Conservation (phyloP, 345 rosid species). For the Arabis alpina region DNA sequence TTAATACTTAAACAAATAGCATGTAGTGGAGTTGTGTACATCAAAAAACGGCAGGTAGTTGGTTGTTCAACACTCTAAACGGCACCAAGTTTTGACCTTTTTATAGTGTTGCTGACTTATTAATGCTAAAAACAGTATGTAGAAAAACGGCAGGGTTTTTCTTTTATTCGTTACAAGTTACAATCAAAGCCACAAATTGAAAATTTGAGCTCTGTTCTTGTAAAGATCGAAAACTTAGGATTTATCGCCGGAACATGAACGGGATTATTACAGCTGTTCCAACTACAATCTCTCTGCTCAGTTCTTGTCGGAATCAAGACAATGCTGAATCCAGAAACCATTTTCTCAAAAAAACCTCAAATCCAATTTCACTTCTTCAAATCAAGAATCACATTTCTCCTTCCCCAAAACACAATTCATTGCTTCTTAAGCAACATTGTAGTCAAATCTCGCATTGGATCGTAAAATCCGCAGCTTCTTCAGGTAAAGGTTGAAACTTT, state of each 20-base stretch:
- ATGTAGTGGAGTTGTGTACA: too few species aligned
- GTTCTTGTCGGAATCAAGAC: conserved; percentile 15
- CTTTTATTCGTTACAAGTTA: background rate
- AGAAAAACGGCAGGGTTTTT: too few species aligned
- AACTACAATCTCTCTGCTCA: conserved; percentile 34
- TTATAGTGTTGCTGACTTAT: too few species aligned
- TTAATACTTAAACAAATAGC: too few species aligned
- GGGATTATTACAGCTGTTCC: conserved; percentile 39
- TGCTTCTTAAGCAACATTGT: conserved; percentile 18
- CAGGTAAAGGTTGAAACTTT: conserved; percentile 47
- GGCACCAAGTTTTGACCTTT: too few species aligned
- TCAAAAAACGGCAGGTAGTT: too few species aligned
- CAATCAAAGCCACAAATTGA: background rate
- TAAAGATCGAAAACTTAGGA: conserved; percentile 15
- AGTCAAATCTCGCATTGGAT: conserved; percentile 27
- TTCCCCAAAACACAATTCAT: conserved; percentile 28
- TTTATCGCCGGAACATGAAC: conserved; percentile 42
- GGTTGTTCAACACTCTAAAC: too few species aligned
- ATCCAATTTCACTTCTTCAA: conserved; percentile 26
- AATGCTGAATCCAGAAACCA: conserved; percentile 30
- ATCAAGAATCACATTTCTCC: conserved; percentile 7
- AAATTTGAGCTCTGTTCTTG: too few species aligned
- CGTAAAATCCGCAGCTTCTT: conserved; percentile 50
- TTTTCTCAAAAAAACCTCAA: conserved; percentile 27
- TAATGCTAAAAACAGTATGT: too few species aligned